These are phyloP conservation scores for Pseudocercospora cruenta DNA, from an alignment of 2,329 filamentous ascomycete genomes.

Conservation along the genomic window DNA sequence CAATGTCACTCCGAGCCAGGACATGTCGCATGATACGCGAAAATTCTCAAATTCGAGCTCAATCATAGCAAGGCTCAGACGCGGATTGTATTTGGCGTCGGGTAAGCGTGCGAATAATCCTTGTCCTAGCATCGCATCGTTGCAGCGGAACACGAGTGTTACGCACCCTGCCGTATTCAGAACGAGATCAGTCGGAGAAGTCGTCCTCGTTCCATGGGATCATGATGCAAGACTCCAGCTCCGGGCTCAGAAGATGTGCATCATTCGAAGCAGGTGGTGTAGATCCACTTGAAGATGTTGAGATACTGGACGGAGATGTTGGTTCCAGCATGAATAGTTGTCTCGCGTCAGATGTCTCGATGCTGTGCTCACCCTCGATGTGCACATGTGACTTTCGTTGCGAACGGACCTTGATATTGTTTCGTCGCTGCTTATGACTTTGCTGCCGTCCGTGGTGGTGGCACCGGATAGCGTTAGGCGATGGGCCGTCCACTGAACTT, in stretches of 20 bases:
- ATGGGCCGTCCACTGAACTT: neutral
- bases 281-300: neutral
- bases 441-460: neutral
- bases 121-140: neutral
- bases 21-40: neutral
- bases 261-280: neutral
- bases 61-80: neutral
- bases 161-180: neutral
- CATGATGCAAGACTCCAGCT: conserved; percentile 1
- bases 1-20: neutral
- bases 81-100: neutral
- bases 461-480: neutral
- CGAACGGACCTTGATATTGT: neutral
- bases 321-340: conserved; percentile 2
- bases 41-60: neutral
- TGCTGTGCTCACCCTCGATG: neutral
- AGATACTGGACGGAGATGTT: neutral
- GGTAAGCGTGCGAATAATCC: neutral
- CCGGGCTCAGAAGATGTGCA: neutral
- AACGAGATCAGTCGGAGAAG: neutral
- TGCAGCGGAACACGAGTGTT: neutral
- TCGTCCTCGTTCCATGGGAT: conserved; percentile 4
- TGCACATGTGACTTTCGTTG: neutral
- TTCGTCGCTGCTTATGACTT: neutral
- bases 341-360: neutral